Conservation (phyloP, 2,329 filamentous ascomycete species). For the Zymoseptoria brevis region DNA sequence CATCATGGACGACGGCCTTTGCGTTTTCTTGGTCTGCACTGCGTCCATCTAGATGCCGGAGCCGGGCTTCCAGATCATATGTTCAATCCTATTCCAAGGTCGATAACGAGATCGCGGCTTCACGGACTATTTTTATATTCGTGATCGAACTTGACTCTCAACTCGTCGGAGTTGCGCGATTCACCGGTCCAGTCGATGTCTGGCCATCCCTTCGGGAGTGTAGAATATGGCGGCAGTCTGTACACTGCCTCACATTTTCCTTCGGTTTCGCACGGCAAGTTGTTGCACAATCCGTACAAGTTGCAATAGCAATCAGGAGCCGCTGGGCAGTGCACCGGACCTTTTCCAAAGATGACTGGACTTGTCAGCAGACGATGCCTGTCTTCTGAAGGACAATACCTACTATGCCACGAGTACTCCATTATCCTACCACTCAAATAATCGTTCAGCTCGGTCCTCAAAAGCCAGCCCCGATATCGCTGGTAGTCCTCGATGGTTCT, state of each 20-base stretch:
- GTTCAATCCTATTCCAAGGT: no score
- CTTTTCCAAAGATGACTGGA: slow-evolving; percentile 8
- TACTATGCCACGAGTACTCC: slow-evolving; percentile 52
- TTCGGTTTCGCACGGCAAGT: slow-evolving; percentile 1
- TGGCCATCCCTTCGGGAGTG: slow-evolving; percentile 7
- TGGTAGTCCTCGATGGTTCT: slow-evolving; percentile 43
- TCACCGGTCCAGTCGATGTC: slow-evolving; percentile 6
- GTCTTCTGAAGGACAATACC: no score
- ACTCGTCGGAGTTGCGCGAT: slow-evolving; percentile 6
- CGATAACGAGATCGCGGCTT: not conserved
- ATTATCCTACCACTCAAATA: slow-evolving; percentile 46
- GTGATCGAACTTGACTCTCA: slow-evolving; percentile 2
- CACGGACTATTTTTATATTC: not conserved
- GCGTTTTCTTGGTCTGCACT: no score
- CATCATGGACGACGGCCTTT: no score
- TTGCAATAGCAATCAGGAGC: slow-evolving; percentile 8
- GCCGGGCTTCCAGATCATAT: no score
- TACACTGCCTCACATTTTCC: slow-evolving; percentile 3
- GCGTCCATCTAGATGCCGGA: no score
- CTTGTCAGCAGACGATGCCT: not conserved
- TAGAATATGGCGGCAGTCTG: slow-evolving; percentile 1
- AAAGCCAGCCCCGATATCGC: slow-evolving; percentile 42
- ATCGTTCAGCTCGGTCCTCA: slow-evolving; percentile 41
- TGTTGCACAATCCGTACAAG: slow-evolving; percentile 3
- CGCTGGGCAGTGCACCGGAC: slow-evolving; percentile 3